Evolutionary conservation across 495 filamentous ascomycete genomes (phyloP), one percentile per base, ranked within the genome.

Genomic region (Niebla homalea): DNA sequence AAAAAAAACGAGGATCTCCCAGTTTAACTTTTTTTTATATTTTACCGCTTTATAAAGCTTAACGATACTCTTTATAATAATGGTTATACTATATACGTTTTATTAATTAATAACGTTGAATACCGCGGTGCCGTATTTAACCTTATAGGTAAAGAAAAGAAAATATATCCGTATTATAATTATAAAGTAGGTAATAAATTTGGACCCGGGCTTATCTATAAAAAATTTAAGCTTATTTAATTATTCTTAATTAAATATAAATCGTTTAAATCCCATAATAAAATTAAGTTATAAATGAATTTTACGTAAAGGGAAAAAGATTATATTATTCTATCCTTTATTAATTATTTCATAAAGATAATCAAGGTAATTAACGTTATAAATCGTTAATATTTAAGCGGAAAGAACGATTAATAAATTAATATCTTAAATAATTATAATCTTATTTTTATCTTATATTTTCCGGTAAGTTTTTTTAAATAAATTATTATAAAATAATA

Each of bases 1-100:
- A 12, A 64, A 70, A 60, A 72, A 72, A 35, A 59, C 53, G 52
- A 68, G 60, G 26, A 70, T 66, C 53, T 68, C 52, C 43, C 59
- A 60, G 52, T 72, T 23, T 32, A 71, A 49, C 56, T 71, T 63
- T 21, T 60, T 43, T 52, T 67, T 52, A 29, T 63, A 66, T n/a
- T 57, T 54, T 2, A 68, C 61, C 5, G 29, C 5, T 36, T 46
- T 43, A 36, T 59, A 64, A 38, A 73, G 63, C 46, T 70, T 61
- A 19, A 66, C 57, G 18, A 70, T 41, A 38, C 37, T 64, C 19
- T 62, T 57, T 38, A 69, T 61, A 10, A 66, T 61, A 43, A 71
- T 20, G 19, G 63, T 65, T 61, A 67, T 65, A 46, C 67, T 71
- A 48, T 70, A 63, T 53, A 56, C 54, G 49, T 67, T 60, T 46